Conservation (phyloP, 345 rosid genomes). For the Limnanthes douglasii region DNA sequence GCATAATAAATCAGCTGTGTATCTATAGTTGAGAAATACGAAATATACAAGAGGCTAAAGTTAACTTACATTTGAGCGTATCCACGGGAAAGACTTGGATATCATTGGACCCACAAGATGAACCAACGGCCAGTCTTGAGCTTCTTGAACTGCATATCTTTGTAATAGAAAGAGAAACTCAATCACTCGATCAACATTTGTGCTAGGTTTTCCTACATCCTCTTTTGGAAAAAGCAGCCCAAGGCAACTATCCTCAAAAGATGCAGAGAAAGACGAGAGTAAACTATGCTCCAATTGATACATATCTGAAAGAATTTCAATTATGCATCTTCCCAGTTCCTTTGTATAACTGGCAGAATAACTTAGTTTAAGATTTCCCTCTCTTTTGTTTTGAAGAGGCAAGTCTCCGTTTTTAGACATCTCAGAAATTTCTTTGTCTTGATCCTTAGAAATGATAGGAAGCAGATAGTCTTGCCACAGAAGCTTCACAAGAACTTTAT, state of each 20-base stretch:
- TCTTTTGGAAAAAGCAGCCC: slow-evolving; percentile 31
- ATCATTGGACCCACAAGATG: slow-evolving; percentile 58
- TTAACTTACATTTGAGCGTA: slow-evolving; percentile 71
- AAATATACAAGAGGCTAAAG: too few species aligned
- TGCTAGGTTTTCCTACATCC: slow-evolving; percentile 17
- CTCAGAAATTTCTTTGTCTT: slow-evolving; percentile 11
- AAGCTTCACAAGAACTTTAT: slow-evolving; percentile 52
- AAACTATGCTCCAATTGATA: slow-evolving; percentile 33
- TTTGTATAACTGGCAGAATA: slow-evolving; percentile 24
- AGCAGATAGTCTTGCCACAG: slow-evolving; percentile 58
- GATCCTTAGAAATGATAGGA: slow-evolving; percentile 13
- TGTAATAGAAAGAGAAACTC: slow-evolving; percentile 44
- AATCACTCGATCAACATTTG: slow-evolving; percentile 28
- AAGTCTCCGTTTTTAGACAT: slow-evolving; percentile 14
- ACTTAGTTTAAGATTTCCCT: slow-evolving; percentile 18
- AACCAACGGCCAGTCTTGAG: slow-evolving; percentile 70
- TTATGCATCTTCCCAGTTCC: slow-evolving; percentile 74
- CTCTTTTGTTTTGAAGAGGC: slow-evolving; percentile 17
- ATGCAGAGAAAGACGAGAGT: slow-evolving; percentile 30
- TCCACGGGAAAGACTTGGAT: slow-evolving; percentile 43
- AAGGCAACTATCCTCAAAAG: slow-evolving; percentile 44
- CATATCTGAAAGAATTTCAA: slow-evolving; percentile 56
- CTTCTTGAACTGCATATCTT: slow-evolving; percentile 25
- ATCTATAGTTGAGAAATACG: too few species aligned
- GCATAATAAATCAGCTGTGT: not conserved